phyloP scores from a whole-genome alignment of 2,329 filamentous ascomycete species.

The Alternaria gaisen region DNA sequence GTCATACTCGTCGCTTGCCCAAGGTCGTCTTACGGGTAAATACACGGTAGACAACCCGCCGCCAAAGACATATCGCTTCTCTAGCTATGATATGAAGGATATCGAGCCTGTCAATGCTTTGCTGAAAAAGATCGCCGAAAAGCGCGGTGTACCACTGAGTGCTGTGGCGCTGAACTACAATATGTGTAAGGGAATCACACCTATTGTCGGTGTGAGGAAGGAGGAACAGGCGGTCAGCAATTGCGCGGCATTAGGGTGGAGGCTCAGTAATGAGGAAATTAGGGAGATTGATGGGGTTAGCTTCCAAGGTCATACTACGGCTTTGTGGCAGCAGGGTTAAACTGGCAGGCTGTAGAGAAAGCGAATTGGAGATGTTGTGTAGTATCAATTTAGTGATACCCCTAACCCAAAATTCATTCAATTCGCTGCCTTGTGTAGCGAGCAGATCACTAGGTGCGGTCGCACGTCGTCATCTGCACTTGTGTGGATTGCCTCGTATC shows the following conservation, averaged over 20 bases:
- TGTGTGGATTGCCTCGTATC: no score
- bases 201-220: slow-evolving; percentile 55
- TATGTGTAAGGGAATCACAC: slow-evolving; percentile 56
- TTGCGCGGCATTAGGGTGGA: slow-evolving; percentile 54
- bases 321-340: slow-evolving; percentile 56
- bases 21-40: slow-evolving; percentile 42
- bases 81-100: slow-evolving; percentile 56
- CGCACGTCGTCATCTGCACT: no score
- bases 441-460: no score
- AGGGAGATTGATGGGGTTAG: slow-evolving; percentile 51
- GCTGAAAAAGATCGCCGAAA: slow-evolving; percentile 49
- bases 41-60: slow-evolving; percentile 53
- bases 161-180: slow-evolving; percentile 58
- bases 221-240: slow-evolving; percentile 53
- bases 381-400: not conserved
- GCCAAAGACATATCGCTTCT: slow-evolving; percentile 51
- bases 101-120: slow-evolving; percentile 52
- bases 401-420: not conserved
- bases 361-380: not conserved
- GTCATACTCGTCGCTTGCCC: slow-evolving; percentile 53
- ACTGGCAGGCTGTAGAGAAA: not conserved
- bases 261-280: slow-evolving; percentile 54
- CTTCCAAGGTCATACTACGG: slow-evolving; percentile 39
- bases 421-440: no score
- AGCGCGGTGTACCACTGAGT: slow-evolving; percentile 44